Percentiles rank a stretch among this genome's conserved stretches.
These are phyloP conservation scores for Diaporthe citri DNA, from an alignment of 2,329 filamentous ascomycete species.

Conservation along the genomic window DNA sequence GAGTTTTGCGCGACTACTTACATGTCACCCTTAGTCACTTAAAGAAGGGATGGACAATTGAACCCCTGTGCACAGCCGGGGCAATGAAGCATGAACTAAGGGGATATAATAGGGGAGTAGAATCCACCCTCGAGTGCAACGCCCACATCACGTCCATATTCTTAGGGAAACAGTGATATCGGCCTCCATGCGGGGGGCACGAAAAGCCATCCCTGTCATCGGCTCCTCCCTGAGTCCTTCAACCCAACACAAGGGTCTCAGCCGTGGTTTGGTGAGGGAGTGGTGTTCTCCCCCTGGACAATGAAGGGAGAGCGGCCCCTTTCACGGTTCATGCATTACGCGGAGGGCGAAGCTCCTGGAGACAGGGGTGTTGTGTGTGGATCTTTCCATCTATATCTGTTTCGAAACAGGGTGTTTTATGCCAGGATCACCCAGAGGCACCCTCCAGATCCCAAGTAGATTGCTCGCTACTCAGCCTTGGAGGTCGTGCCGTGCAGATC, in stretches of 20 bases:
- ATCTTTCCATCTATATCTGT: conserved; percentile 24
- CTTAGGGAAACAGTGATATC: conserved; percentile 14
- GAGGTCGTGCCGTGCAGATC: conserved; percentile 7
- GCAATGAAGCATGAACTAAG: conserved; percentile 21
- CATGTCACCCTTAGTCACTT: background rate
- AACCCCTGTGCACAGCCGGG: background rate
- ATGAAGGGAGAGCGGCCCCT: conserved; percentile 29
- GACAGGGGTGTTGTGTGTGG: conserved; percentile 22
- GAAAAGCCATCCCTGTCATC: background rate
- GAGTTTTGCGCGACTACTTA: background rate
- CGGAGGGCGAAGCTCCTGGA: conserved; percentile 24
- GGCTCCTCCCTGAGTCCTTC: background rate
- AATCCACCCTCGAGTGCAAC: conserved; percentile 18
- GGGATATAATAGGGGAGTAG: conserved; percentile 23
- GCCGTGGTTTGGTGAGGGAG: background rate
- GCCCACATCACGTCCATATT: conserved; percentile 3
- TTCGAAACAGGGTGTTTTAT: conserved; percentile 29
- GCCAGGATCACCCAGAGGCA: conserved; percentile 19
- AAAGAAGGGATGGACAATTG: conserved; percentile 24
- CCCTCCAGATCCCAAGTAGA: conserved; percentile 21
- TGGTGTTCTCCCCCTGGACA: conserved; percentile 3
- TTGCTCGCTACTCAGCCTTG: conserved; percentile 21
- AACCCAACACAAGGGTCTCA: background rate
- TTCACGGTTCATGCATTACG: conserved; percentile 27
- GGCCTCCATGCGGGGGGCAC: conserved; percentile 1